Percentiles rank a stretch among this genome's conserved stretches.
Conservation (phyloP, 805 yeast species). For the Myxozyma udenii region DNA sequence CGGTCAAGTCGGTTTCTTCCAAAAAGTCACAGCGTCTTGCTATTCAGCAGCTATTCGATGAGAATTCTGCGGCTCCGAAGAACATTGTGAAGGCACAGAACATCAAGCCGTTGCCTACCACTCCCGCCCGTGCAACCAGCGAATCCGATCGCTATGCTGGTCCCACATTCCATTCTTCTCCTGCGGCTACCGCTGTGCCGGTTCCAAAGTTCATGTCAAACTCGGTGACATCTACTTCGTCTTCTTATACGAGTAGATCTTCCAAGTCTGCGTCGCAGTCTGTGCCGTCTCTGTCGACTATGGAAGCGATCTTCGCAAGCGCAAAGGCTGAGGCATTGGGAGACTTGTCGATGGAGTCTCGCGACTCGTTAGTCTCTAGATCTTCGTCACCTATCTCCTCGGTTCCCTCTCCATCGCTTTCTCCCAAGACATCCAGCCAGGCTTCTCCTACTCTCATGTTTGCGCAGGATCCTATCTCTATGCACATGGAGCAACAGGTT, state of each 20-base stretch:
- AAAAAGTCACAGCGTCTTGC: too few species aligned
- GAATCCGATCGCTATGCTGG: slow-evolving; percentile 29
- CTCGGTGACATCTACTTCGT: slow-evolving; percentile 11
- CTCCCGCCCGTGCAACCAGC: slow-evolving; percentile 9
- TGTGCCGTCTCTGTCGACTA: slow-evolving; percentile 5
- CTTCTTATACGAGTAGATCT: slow-evolving; percentile 3
- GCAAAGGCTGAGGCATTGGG: background rate
- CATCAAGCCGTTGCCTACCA: slow-evolving; percentile 1
- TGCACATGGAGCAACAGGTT: too few species aligned
- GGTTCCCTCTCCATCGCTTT: background rate
- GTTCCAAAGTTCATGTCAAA: slow-evolving; percentile 29
- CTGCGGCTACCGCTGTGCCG: slow-evolving; percentile 34
- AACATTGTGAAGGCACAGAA: too few species aligned
- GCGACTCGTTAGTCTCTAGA: too few species aligned
- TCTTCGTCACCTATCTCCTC: background rate
- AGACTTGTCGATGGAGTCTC: too few species aligned
- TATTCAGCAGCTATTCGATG: too few species aligned
- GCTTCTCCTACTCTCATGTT: too few species aligned
- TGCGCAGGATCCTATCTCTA: too few species aligned
- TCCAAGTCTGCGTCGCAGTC: slow-evolving; percentile 1
- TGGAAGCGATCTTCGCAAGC: background rate
- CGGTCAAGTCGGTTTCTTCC: too few species aligned
- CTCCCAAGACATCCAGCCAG: background rate
- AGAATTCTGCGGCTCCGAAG: too few species aligned
- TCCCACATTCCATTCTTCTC: slow-evolving; percentile 33